These are phyloP conservation scores for Penicillium chermesinum DNA, from an alignment of 495 filamentous ascomycete species.

Conservation along the genomic window DNA sequence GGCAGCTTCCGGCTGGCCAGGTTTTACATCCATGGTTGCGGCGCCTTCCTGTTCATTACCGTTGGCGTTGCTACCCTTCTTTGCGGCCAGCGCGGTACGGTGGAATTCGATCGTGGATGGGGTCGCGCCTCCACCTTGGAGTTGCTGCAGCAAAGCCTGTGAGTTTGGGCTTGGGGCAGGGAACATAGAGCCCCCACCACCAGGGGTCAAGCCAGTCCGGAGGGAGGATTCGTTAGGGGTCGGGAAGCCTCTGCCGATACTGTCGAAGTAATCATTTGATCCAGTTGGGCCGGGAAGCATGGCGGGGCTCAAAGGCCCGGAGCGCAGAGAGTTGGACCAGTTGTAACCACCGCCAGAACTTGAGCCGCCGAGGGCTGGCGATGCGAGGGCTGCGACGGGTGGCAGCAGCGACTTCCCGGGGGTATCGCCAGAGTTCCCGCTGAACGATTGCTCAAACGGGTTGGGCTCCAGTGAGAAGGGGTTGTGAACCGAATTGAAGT, in stretches of 20 bases:
- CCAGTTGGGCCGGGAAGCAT: constrained; percentile 87
- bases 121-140: constrained; percentile 78
- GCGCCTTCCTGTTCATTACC: constrained; percentile 44
- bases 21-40: constrained; percentile 48
- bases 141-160: constrained; percentile 69
- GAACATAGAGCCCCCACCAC: constrained; percentile 97
- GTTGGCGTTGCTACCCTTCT: constrained; percentile 54
- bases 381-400: constrained; percentile 85
- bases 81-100: constrained; percentile 79
- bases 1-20: constrained; percentile 36
- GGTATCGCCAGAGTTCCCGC: constrained; percentile 63
- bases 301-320: constrained; percentile 91
- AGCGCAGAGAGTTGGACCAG: constrained; percentile 84
- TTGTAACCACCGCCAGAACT: constrained; percentile 59
- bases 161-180: constrained; percentile 85
- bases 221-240: constrained; percentile 97
- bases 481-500: constrained; percentile 64
- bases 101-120: constrained; percentile 93
- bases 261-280: constrained; percentile 73
- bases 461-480: constrained; percentile 82
- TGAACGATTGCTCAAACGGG: constrained; percentile 93
- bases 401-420: constrained; percentile 88
- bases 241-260: constrained; percentile 80
- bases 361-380: constrained; percentile 75
- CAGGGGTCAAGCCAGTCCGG: constrained; percentile 86